These are phyloP conservation scores for Pelargonium citronellum DNA, from an alignment of 441 rosid genomes.

Conservation along the genomic window DNA sequence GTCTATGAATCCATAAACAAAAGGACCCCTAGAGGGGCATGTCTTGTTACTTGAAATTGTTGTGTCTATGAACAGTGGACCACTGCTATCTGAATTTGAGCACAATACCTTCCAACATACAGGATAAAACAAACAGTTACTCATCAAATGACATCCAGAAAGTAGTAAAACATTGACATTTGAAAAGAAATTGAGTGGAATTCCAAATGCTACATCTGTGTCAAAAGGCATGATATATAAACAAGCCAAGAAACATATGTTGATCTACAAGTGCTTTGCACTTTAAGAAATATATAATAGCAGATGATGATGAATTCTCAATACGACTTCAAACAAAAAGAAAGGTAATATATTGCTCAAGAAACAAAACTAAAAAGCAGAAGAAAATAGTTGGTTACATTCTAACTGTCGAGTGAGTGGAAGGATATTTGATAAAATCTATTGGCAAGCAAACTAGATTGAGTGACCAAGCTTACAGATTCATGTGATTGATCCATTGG, in stretches of 20 bases:
- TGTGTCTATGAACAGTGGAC: conserved; percentile 37
- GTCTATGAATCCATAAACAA: conserved; percentile 82
- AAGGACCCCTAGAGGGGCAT: conserved; percentile 45
- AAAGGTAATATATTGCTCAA: conserved; percentile 5
- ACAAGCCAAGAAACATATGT: conserved; percentile 2
- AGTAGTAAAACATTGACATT: conserved; percentile 6
- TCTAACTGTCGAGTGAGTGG: background rate
- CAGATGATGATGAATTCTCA: too few relatives aligned
- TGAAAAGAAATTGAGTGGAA: background rate
- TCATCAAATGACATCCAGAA: conserved; percentile 14
- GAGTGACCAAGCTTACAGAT: conserved; percentile 46
- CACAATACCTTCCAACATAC: conserved; percentile 38
- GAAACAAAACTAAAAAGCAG: background rate
- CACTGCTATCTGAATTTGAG: conserved; percentile 34
- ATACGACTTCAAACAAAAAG: background rate
- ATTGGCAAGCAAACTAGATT: conserved; percentile 5
- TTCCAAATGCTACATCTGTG: background rate
- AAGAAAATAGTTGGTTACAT: background rate
- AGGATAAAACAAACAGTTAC: conserved; percentile 19
- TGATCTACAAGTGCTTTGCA: background rate
- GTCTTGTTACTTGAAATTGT: conserved; percentile 44
- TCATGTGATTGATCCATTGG: conserved; percentile 43
- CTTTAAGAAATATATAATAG: background rate
- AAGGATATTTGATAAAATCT: background rate
- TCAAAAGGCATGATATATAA: background rate